Base-by-base conservation (phyloP, 495 filamentous ascomycete species). In the Letharia lupina region DNA sequence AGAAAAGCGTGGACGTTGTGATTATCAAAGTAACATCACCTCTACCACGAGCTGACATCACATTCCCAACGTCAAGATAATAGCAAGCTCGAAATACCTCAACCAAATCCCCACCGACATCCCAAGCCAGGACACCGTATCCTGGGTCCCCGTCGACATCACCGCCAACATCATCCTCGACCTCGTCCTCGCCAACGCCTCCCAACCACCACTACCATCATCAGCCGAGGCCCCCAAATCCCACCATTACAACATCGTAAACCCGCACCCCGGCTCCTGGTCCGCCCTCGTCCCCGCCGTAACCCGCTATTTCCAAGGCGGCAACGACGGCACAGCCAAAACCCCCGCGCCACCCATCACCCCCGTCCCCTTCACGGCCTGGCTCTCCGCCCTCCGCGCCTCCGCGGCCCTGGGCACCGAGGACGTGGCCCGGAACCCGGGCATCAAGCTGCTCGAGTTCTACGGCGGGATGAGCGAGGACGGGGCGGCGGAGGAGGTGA, bases 21-120 rank as follows among this genome's bases (percentile, higher is more conserved):
- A 9, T 28, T 64, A 28, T 28, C 23, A 28, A 28, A 1, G 23
- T 39, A 31, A 10, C 6, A 33, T 13, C 3, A 15, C 23, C 48
- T 56, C 15, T 23, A 28, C n/a, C 7, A 4, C 48, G 8, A 23
- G 31, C 52, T 56, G 15, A 56, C 52, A 7, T 16, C 7, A 16
- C 1, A 1, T 4, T 4, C 3, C 15, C 52, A 2, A 56, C 1
- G 7, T 5, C 65, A 9, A 63, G 63, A 68, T 83, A 57, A 66
- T 84, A 62, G 78, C 76, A 81, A 75, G 33, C 71, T 65, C 64
- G 39, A 28, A 37, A 6, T 60, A 65, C 18, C 56, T 65, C 16
- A n/a, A 31, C 33, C 31, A 59, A 35, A 42, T 65, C 39, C 64
- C 64, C 45, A 48, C 28, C 5, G 9, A 12, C 2, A 23, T 65